Conservation (phyloP, 805 yeast genomes). For the Zygoascus bituminiphila region DNA sequence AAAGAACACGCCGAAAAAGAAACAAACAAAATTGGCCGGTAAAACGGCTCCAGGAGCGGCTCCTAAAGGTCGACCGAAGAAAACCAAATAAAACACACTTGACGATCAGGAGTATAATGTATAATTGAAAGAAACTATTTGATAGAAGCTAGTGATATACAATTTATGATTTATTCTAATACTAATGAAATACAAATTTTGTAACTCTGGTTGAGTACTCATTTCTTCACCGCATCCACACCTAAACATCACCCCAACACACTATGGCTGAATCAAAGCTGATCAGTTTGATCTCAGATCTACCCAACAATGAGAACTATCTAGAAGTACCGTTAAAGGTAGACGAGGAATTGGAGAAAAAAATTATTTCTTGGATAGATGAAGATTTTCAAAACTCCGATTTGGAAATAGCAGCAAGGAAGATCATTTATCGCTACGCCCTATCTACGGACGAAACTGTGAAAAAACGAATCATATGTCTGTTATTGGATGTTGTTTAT, state of each 20-base stretch:
- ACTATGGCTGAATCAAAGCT: neutral
- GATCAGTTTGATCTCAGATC: neutral
- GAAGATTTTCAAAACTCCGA: neutral
- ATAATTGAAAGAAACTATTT: too few species aligned
- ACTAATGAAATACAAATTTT: too few species aligned
- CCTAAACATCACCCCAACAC: neutral
- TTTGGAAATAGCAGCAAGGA: slow-evolving; percentile 7
- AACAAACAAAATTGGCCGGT: neutral
- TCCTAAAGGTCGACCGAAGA: slow-evolving; percentile 9
- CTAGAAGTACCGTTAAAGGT: neutral
- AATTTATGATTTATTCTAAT: too few species aligned
- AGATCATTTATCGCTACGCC: slow-evolving; percentile 13
- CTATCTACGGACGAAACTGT: neutral
- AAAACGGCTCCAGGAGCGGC: slow-evolving; percentile 3
- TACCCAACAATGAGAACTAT: neutral
- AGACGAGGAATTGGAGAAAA: neutral
- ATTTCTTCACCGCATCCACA: too few species aligned
- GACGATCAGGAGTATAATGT: too few species aligned
- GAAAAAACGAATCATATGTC: slow-evolving; percentile 8
- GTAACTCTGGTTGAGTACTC: too few species aligned
- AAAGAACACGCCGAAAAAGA: slow-evolving; percentile 3
- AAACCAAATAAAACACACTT: slow-evolving; percentile 1
- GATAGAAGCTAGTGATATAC: too few species aligned
- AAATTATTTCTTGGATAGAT: neutral
- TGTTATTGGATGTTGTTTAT: slow-evolving; percentile 17